Percentiles rank a stretch among this genome's conserved stretches.
These are phyloP conservation scores for Pittosporum tobira DNA, from an alignment of 129 eudicot genomes.

Conservation along the genomic window DNA sequence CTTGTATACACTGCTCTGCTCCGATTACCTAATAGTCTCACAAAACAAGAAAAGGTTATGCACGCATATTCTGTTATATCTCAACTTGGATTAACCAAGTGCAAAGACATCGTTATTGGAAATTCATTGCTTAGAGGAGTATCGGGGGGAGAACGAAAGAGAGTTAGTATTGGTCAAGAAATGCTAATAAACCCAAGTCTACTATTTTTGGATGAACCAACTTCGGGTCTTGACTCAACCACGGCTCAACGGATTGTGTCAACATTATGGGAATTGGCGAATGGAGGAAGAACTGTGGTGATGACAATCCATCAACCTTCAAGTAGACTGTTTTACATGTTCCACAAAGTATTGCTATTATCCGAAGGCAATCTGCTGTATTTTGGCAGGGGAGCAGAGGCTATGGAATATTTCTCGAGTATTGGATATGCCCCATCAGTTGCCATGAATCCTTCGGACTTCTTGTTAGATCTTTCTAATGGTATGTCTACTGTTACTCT, in stretches of 20 bases:
- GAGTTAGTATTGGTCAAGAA: conserved; percentile 95
- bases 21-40: conserved; percentile 42
- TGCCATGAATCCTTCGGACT: conserved; percentile 91
- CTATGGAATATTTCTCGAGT: conserved; percentile 47
- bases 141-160: conserved; percentile 81
- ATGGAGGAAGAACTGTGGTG: conserved; percentile 67
- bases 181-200: conserved; percentile 79
- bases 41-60: conserved; percentile 25
- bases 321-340: conserved; percentile 78
- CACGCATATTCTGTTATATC: conserved; percentile 50
- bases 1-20: conserved; percentile 66
- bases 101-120: conserved; percentile 61
- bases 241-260: conserved; percentile 82
- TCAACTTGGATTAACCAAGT: conserved; percentile 53
- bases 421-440: conserved; percentile 59
- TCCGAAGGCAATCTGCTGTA: conserved; percentile 77
- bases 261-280: conserved; percentile 56
- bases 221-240: conserved; percentile 86
- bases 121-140: conserved; percentile 47
- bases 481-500: conserved; percentile 27
- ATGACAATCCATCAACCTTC: conserved; percentile 95
- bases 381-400: conserved; percentile 58
- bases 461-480: conserved; percentile 71
- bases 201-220: conserved; percentile 80
- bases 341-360: conserved; percentile 66